phyloP scores from a whole-genome alignment of 106 monocot species.

The Apostasia ramifera region DNA sequence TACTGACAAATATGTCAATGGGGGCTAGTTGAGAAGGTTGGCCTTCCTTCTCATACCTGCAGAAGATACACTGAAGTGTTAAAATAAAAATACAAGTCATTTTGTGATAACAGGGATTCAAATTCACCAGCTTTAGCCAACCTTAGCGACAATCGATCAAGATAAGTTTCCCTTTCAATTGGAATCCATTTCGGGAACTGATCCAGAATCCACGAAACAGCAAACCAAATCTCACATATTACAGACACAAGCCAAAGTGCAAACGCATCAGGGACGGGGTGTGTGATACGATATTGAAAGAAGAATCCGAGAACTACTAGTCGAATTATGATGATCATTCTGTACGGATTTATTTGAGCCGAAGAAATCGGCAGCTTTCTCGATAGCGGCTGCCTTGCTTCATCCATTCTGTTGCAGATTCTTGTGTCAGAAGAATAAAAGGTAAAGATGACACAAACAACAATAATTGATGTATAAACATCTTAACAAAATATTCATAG shows the following conservation, averaged over 20 bases:
- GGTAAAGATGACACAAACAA: no score
- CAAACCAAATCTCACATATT: slow-evolving; percentile 89
- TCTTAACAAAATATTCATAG: not conserved
- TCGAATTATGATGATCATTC: slow-evolving; percentile 76
- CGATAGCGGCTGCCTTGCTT: slow-evolving; percentile 82
- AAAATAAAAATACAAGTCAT: not conserved
- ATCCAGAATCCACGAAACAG: slow-evolving; percentile 81
- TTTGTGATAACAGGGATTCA: not conserved
- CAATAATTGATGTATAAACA: not conserved
- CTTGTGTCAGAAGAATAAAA: not conserved
- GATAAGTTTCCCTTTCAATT: slow-evolving; percentile 85
- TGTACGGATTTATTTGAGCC: slow-evolving; percentile 73
- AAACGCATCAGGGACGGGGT: slow-evolving; percentile 73
- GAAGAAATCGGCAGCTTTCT: slow-evolving; percentile 76
- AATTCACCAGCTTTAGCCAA: slow-evolving; percentile 12
- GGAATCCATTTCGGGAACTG: slow-evolving; percentile 91
- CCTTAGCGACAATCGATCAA: slow-evolving; percentile 74
- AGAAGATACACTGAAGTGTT: not conserved
- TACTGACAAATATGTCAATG: slow-evolving; percentile 72
- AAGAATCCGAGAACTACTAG: slow-evolving; percentile 76
- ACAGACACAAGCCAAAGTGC: slow-evolving; percentile 74
- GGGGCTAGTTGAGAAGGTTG: slow-evolving; percentile 51
- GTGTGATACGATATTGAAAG: slow-evolving; percentile 78
- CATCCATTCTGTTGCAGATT: slow-evolving; percentile 58
- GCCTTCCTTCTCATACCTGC: slow-evolving; percentile 82